Conservation (phyloP, 305 asterid species). For the Fraxinus sp. region DNA sequence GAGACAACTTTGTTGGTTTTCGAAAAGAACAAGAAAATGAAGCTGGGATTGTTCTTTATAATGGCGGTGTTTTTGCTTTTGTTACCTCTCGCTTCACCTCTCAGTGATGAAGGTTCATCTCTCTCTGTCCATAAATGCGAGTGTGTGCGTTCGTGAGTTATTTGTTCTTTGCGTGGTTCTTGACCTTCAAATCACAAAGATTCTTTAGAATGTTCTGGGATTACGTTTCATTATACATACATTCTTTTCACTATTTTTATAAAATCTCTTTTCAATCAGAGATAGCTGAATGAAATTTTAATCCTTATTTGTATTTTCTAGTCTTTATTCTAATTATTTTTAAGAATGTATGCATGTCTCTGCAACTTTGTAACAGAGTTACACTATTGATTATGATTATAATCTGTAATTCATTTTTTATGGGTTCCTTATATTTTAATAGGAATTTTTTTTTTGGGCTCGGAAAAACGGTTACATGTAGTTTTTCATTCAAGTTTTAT, state of each 20-base stretch:
- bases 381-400: not conserved
- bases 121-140: not conserved
- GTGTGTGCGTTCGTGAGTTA: not conserved
- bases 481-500: not conserved
- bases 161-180: not conserved
- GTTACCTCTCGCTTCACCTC: constrained; percentile 44
- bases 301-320: not conserved
- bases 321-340: not conserved
- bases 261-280: not conserved
- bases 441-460: not conserved
- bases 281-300: not conserved
- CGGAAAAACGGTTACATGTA: not conserved
- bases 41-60: constrained; percentile 20
- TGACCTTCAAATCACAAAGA: constrained; percentile 20
- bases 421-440: not conserved
- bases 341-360: not conserved
- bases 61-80: constrained; percentile 29
- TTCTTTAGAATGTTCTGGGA: not conserved
- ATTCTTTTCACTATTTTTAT: not conserved
- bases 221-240: not conserved
- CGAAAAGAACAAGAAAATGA: constrained; percentile 26
- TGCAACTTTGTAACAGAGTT: not conserved
- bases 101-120: constrained; percentile 60
- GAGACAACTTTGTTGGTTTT: constrained; percentile 11
- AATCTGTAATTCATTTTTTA: not conserved